Conservation (phyloP, 2,329 filamentous ascomycete species). For the Stagonosporopsis chrysanthemi region DNA sequence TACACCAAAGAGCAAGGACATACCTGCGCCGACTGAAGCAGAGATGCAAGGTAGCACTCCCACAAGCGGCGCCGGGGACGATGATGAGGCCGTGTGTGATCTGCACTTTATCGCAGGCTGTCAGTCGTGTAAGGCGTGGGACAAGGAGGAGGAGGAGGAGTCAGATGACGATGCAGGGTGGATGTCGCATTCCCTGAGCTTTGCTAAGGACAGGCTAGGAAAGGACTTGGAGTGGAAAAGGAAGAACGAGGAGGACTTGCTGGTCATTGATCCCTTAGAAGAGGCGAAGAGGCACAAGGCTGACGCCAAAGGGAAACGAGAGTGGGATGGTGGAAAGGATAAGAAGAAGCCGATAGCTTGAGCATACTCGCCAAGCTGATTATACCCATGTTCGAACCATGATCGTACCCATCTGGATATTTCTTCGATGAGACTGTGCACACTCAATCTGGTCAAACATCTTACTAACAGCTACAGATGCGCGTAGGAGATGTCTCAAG, state of each 20-base stretch:
- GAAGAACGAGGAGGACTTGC: slow-evolving; percentile 88
- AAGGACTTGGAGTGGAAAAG: slow-evolving; percentile 90
- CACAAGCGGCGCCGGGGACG: slow-evolving; percentile 25
- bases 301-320: slow-evolving; percentile 58
- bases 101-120: slow-evolving; percentile 96
- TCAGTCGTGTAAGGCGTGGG: slow-evolving; percentile 89
- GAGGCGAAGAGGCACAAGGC: slow-evolving; percentile 75
- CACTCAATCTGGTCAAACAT: neutral
- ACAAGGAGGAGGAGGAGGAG: slow-evolving; percentile 70
- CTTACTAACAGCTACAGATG: neutral
- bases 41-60: slow-evolving; percentile 9
- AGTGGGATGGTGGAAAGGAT: slow-evolving; percentile 36
- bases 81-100: slow-evolving; percentile 73
- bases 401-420: neutral
- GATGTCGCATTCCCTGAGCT: slow-evolving; percentile 86
- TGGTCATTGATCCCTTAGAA: slow-evolving; percentile 91
- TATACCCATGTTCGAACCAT: neutral
- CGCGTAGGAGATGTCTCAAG: neutral
- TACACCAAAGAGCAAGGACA: slow-evolving; percentile 45
- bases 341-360: slow-evolving; percentile 32
- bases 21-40: slow-evolving; percentile 31
- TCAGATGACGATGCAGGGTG: slow-evolving; percentile 70
- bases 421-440: neutral
- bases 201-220: slow-evolving; percentile 87
- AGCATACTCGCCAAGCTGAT: neutral